A percentile compares a stretch with the other conserved stretches of the same genome.
Evolutionary conservation across 371 early-diverging fungal species (phyloP).

Genomic region (Lichtheimia corymbifera): DNA sequence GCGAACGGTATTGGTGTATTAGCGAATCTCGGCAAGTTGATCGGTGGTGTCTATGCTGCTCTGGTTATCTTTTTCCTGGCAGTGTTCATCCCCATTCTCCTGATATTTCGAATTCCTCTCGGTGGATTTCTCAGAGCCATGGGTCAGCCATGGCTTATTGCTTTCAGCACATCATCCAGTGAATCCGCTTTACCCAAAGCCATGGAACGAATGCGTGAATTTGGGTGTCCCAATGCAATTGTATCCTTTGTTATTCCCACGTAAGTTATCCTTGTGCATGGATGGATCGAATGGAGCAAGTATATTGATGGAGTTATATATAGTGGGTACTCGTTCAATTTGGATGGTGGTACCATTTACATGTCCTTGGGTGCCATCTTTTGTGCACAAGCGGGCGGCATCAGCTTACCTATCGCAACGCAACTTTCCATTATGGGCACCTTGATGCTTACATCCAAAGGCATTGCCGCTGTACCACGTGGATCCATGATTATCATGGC

Average conservation of each 20-base stretch:
- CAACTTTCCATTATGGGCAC: slow-evolving; percentile 76
- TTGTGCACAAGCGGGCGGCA: slow-evolving; percentile 67
- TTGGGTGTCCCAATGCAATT: slow-evolving; percentile 74
- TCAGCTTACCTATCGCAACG: slow-evolving; percentile 56
- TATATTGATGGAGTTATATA: no score
- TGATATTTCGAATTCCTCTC: slow-evolving; percentile 59
- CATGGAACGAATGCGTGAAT: slow-evolving; percentile 71
- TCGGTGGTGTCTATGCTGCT: slow-evolving; percentile 70
- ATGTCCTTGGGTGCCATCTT: slow-evolving; percentile 67
- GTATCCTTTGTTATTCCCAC: slow-evolving; percentile 76
- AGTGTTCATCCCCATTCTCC: slow-evolving; percentile 66
- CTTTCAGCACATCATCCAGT: slow-evolving; percentile 84
- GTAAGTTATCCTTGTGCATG: slow-evolving; percentile 11
- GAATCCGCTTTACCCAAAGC: slow-evolving; percentile 81
- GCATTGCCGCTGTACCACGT: slow-evolving; percentile 82
- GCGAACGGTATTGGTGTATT: slow-evolving; percentile 68
- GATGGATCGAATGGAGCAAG: no score
- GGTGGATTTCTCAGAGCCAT: slow-evolving; percentile 57
- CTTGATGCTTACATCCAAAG: slow-evolving; percentile 77
- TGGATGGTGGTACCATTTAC: slow-evolving; percentile 83
- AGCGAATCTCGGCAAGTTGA: slow-evolving; percentile 68
- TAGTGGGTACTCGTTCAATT: slow-evolving; percentile 75
- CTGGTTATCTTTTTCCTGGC: slow-evolving; percentile 60
- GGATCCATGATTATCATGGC: slow-evolving; percentile 70
- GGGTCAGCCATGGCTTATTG: slow-evolving; percentile 71